phyloP scores from a whole-genome alignment of 23 red algal genomes.

The Gracilaria vermiculophylla region DNA sequence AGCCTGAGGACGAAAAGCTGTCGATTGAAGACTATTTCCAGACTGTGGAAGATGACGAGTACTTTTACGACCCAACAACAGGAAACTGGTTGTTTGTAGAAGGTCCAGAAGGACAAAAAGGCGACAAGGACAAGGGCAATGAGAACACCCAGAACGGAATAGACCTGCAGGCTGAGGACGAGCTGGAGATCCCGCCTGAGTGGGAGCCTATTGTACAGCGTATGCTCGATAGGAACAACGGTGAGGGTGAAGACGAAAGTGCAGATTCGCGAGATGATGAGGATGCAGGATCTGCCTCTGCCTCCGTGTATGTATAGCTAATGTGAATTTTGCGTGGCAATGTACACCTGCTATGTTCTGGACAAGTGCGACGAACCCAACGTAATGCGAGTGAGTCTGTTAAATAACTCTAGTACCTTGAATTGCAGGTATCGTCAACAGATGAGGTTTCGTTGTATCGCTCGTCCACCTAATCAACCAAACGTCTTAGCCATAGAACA shows the following conservation, averaged over 20 bases:
- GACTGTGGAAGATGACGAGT: slow-evolving; percentile 59
- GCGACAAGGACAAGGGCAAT: not conserved
- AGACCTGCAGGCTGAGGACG: not conserved
- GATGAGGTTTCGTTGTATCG: no score
- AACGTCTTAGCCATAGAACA: no score
- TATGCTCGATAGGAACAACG: not conserved
- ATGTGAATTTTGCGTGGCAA: no score
- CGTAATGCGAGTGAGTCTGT: no score
- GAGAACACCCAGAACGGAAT: not conserved
- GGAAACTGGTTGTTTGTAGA: slow-evolving; percentile 62
- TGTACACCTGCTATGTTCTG: no score
- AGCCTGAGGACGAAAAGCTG: slow-evolving; percentile 1
- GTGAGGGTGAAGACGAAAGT: not conserved
- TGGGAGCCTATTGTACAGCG: not conserved
- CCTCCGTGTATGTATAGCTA: not conserved
- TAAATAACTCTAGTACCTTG: no score
- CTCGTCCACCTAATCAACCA: no score
- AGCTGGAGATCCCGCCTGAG: not conserved
- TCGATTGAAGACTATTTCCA: slow-evolving; percentile 53
- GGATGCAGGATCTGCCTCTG: not conserved
- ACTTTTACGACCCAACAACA: slow-evolving; percentile 53
- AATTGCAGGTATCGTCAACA: no score
- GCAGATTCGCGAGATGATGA: not conserved
- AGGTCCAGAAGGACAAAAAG: not conserved
- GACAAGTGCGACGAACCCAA: no score